A percentile compares a stretch with the other conserved stretches of the same genome.
Conservation (phyloP, 257 asterid genomes). For the Primulina huaijiensis region DNA sequence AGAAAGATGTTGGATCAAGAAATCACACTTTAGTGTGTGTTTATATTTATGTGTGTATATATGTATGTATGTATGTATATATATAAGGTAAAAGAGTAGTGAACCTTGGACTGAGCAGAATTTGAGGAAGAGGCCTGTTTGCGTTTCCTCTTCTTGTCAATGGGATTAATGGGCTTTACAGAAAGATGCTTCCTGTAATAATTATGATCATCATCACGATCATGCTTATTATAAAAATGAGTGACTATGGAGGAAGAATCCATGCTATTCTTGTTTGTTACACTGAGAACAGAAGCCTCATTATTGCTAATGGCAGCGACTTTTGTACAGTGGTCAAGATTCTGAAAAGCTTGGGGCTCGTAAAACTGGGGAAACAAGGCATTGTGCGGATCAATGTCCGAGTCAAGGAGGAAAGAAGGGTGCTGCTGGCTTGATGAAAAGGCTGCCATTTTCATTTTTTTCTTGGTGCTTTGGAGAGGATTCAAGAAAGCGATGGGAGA, state of each 20-base stretch:
- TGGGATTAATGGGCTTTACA: neutral
- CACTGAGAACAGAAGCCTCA: constrained; percentile 19
- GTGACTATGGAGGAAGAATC: constrained; percentile 47
- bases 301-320: constrained; percentile 21
- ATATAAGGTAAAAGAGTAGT: neutral
- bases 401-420: constrained; percentile 29
- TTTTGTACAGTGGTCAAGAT: constrained; percentile 30
- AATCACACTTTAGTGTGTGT: too few relatives aligned
- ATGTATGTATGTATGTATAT: too few relatives aligned
- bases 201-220: neutral
- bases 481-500: constrained; percentile 42
- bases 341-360: constrained; percentile 30
- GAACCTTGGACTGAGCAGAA: constrained; percentile 62
- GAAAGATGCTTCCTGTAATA: neutral
- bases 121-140: constrained; percentile 31
- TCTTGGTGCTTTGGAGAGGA: constrained; percentile 25
- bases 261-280: constrained; percentile 36
- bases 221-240: neutral
- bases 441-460: constrained; percentile 35
- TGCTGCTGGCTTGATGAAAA: constrained; percentile 41
- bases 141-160: constrained; percentile 47
- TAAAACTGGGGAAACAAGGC: constrained; percentile 32
- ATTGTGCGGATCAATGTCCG: constrained; percentile 35
- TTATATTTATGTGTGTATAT: too few relatives aligned
- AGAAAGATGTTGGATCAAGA: neutral